These are phyloP conservation scores for Spinellus fusiger DNA, from an alignment of 192 early-diverging fungal species.

Conservation along the genomic window DNA sequence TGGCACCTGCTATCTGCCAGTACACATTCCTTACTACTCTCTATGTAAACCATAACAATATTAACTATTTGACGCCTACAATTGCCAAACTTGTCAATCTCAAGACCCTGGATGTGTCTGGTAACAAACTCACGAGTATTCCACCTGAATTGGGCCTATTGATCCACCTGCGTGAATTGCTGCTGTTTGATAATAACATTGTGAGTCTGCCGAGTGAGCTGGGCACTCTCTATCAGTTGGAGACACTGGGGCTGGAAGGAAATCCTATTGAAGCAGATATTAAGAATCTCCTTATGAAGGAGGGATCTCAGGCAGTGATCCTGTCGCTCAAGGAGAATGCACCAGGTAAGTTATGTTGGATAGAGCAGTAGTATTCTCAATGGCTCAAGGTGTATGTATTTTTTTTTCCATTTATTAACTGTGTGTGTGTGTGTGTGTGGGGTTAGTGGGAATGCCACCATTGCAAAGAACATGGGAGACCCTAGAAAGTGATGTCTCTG, in stretches of 20 bases:
- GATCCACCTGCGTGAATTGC: slow-evolving; percentile 70
- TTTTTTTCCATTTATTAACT: neutral
- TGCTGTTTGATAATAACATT: slow-evolving; percentile 89
- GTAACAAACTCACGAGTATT: slow-evolving; percentile 75
- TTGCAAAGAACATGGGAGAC: slow-evolving; percentile 87
- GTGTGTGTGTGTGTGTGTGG: neutral
- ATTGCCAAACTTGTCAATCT: slow-evolving; percentile 63
- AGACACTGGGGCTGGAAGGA: slow-evolving; percentile 89
- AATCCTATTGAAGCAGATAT: slow-evolving; percentile 87
- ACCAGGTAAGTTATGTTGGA: slow-evolving; percentile 49
- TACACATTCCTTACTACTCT: slow-evolving; percentile 87
- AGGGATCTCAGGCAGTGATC: slow-evolving; percentile 79
- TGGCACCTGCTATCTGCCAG: slow-evolving; percentile 67
- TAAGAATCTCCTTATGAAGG: slow-evolving; percentile 74
- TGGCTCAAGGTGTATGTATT: neutral
- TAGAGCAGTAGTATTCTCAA: slow-evolving; percentile 1
- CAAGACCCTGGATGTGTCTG: slow-evolving; percentile 78
- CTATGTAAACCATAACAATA: slow-evolving; percentile 94
- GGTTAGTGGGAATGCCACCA: slow-evolving; percentile 66
- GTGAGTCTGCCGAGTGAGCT: slow-evolving; percentile 81
- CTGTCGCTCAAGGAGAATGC: slow-evolving; percentile 83
- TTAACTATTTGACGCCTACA: slow-evolving; percentile 68
- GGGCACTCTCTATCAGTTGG: slow-evolving; percentile 84
- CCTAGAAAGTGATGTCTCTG: slow-evolving; percentile 69
- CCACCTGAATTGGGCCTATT: slow-evolving; percentile 89